phyloP scores from a whole-genome alignment of 2,329 filamentous ascomycete genomes.

The Hypoxylon sp. region DNA sequence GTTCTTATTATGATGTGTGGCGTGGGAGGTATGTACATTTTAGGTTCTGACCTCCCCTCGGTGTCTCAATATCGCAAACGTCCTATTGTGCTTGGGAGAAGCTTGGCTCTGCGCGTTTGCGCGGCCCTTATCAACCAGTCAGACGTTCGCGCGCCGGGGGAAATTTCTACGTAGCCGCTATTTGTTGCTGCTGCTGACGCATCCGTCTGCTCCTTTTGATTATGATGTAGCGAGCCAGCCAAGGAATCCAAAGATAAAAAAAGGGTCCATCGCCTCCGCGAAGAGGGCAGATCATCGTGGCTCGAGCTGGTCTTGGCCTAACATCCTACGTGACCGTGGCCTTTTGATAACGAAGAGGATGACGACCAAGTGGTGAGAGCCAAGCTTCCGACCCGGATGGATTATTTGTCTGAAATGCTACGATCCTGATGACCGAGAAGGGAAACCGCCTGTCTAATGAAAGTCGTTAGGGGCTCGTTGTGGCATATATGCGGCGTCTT shows the following conservation, averaged over 20 bases:
- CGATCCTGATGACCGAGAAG: constrained; percentile 35
- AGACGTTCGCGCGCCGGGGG: background rate
- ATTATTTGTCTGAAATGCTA: constrained; percentile 36
- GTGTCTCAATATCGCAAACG: constrained; percentile 31
- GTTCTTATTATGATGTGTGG: constrained; percentile 4
- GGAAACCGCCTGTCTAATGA: constrained; percentile 24
- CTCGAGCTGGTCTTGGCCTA: constrained; percentile 34
- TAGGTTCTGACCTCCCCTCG: constrained; percentile 38
- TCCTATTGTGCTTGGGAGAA: constrained; percentile 12
- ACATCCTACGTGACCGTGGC: constrained; percentile 1
- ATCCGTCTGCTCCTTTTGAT: constrained; percentile 25
- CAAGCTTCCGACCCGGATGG: constrained; percentile 31
- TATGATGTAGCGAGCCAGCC: constrained; percentile 31
- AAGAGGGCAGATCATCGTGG: constrained; percentile 34
- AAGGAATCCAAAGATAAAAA: constrained; percentile 34
- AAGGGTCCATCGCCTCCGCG: constrained; percentile 21
- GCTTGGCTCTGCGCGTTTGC: constrained; percentile 36
- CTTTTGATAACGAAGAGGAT: constrained; percentile 24
- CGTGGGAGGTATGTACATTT: constrained; percentile 18
- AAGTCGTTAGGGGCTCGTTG: constrained; percentile 18
- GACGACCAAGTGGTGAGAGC: constrained; percentile 23
- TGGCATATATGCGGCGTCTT: constrained; percentile 37
- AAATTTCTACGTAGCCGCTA: constrained; percentile 1
- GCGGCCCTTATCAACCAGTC: constrained; percentile 4
- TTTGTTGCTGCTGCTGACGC: background rate